These are phyloP conservation scores for Fusarium oxysporum DNA, from an alignment of 2,329 filamentous ascomycete genomes.

Conservation along the genomic window DNA sequence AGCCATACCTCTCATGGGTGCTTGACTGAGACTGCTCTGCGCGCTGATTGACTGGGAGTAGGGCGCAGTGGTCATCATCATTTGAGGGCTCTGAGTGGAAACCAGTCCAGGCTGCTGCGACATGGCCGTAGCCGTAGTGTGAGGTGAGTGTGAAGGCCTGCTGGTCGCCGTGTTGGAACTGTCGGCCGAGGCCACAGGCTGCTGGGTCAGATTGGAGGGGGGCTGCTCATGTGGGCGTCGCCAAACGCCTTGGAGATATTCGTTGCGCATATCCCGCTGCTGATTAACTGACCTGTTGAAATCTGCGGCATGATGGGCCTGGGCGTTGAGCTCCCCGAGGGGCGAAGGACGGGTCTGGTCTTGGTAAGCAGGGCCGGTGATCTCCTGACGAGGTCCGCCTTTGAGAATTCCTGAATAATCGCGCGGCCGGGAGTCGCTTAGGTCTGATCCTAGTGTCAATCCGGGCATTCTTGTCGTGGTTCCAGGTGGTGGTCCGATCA, in stretches of 20 bases:
- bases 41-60: conserved; percentile 80
- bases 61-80: conserved; percentile 72
- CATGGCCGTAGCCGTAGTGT: conserved; percentile 64
- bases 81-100: conserved; percentile 72
- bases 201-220: conserved; percentile 60
- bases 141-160: conserved; percentile 68
- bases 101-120: conserved; percentile 69
- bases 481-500: conserved; percentile 73
- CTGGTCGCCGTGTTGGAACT: conserved; percentile 58
- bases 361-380: conserved; percentile 87
- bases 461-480: conserved; percentile 81
- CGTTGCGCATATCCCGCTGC: conserved; percentile 80
- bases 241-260: conserved; percentile 87
- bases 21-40: conserved; percentile 77
- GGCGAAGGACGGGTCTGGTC: conserved; percentile 84
- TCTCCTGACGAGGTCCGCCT: conserved; percentile 87
- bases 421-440: conserved; percentile 79
- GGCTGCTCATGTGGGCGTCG: conserved; percentile 84
- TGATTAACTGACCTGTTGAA: conserved; percentile 88
- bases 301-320: conserved; percentile 89
- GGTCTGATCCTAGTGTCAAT: conserved; percentile 83
- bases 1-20: conserved; percentile 76
- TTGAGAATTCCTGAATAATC: conserved; percentile 84
- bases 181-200: conserved; percentile 59
- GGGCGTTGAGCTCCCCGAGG: conserved; percentile 82